Percentiles rank a stretch among this genome's conserved stretches.
phyloP scores from a whole-genome alignment of 1,139 yeast genomes.

The Suhomyces terraborum region DNA sequence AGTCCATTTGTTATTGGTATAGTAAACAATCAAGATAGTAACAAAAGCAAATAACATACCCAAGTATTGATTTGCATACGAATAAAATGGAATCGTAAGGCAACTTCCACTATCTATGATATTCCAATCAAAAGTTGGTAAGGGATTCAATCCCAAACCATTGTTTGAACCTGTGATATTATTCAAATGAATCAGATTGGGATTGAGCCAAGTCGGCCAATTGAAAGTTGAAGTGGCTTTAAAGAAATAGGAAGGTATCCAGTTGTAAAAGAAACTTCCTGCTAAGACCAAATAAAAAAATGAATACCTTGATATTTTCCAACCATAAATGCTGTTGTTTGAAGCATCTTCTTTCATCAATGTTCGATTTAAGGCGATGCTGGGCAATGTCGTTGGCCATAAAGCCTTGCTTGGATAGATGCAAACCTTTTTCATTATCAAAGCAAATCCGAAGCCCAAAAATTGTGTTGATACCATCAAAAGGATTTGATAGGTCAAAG shows the following conservation, averaged over 20 bases:
- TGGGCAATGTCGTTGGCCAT: slow-evolving; percentile 52
- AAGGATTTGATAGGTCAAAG: slow-evolving; percentile 40
- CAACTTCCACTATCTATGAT: slow-evolving; percentile 41
- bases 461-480: slow-evolving; percentile 46
- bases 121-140: slow-evolving; percentile 51
- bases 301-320: slow-evolving; percentile 43
- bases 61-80: slow-evolving; percentile 40
- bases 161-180: slow-evolving; percentile 40
- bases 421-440: slow-evolving; percentile 46
- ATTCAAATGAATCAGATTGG: slow-evolving; percentile 41
- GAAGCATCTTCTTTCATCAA: slow-evolving; percentile 36
- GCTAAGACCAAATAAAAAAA: slow-evolving; percentile 40
- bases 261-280: slow-evolving; percentile 41
- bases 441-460: slow-evolving; percentile 51
- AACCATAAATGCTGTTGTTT: slow-evolving; percentile 36
- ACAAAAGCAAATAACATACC: slow-evolving; percentile 50
- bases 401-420: slow-evolving; percentile 47
- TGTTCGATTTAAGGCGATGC: slow-evolving; percentile 47
- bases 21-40: slow-evolving; percentile 49
- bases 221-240: slow-evolving; percentile 45
- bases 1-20: slow-evolving; percentile 52
- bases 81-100: slow-evolving; percentile 47
- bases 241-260: slow-evolving; percentile 47
- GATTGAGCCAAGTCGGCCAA: slow-evolving; percentile 52
- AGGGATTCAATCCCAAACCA: slow-evolving; percentile 48